Conservation (phyloP, 257 asterid species). For the Anisodus tanguticus region DNA sequence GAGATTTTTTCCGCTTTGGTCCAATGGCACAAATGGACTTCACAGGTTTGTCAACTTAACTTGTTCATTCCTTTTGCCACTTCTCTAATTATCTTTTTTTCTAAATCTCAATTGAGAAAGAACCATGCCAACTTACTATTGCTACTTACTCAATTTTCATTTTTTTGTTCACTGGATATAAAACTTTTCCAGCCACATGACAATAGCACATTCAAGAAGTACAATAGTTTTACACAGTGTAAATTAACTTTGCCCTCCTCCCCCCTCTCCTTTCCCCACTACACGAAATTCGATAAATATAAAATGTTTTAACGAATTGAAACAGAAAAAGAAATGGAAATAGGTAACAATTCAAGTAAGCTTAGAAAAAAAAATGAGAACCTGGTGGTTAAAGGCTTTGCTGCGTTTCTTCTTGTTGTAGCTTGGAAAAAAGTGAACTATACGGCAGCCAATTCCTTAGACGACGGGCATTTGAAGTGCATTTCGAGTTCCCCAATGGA, state of each 20-base stretch:
- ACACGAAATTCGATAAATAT: background rate
- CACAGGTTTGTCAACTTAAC: background rate
- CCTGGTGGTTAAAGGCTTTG: conserved; percentile 14
- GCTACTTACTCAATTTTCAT: background rate
- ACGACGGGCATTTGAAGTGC: background rate
- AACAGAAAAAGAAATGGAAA: background rate
- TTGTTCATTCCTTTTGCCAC: background rate
- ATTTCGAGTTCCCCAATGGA: conserved; percentile 21
- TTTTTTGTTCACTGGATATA: background rate
- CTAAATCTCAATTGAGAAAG: background rate
- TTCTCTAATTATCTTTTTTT: background rate
- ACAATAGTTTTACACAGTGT: background rate
- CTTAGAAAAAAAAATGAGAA: background rate
- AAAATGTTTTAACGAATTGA: background rate
- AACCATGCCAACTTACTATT: background rate
- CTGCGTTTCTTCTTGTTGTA: background rate
- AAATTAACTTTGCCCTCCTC: background rate
- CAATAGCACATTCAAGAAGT: background rate
- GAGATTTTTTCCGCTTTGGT: background rate
- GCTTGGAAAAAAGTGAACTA: background rate
- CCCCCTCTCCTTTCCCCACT: background rate
- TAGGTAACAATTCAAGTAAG: background rate
- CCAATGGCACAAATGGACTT: background rate
- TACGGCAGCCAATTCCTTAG: conserved; percentile 3
- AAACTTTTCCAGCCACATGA: background rate